Percentiles rank a stretch among this genome's conserved stretches.
Evolutionary conservation across 805 yeast species (phyloP).

Genomic region (Candida hungchunana): DNA sequence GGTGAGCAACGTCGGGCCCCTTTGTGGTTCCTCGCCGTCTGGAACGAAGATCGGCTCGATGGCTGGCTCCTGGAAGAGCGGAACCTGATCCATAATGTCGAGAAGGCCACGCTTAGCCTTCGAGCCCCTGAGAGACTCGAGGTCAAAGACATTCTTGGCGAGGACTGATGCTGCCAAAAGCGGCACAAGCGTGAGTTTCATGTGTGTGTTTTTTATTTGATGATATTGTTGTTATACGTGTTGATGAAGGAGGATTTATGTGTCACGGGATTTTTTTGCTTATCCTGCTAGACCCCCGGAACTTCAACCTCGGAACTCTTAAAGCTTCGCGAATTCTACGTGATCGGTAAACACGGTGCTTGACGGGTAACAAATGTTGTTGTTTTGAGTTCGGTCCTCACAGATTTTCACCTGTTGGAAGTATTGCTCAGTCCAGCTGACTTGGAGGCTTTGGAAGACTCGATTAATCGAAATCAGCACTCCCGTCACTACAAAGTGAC

Average conservation of each 20-base stretch:
- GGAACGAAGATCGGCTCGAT: slow-evolving; percentile 16
- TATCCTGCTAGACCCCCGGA: not conserved
- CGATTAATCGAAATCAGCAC: not conserved
- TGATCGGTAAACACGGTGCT: slow-evolving; percentile 7
- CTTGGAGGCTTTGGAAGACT: not conserved
- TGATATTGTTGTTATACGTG: no score
- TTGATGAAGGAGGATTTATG: no score
- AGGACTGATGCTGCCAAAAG: not conserved
- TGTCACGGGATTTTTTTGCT: not conserved
- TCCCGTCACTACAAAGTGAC: no score
- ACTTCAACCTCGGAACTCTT: not conserved
- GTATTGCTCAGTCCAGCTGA: no score
- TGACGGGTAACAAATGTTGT: no score
- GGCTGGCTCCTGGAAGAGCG: slow-evolving; percentile 20
- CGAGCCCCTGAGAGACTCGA: slow-evolving; percentile 3
- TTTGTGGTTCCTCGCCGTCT: slow-evolving; percentile 28
- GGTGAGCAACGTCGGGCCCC: slow-evolving; percentile 26
- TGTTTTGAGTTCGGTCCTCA: no score
- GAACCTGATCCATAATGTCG: slow-evolving; percentile 8
- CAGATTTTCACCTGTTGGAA: no score
- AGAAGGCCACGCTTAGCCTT: not conserved
- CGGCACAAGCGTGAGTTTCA: slow-evolving; percentile 4
- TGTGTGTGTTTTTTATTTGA: not conserved
- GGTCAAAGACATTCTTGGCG: slow-evolving; percentile 10
- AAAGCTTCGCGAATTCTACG: no score